phyloP scores from a whole-genome alignment of 139 green algal genomes.

The Chlorella ohadii region DNA sequence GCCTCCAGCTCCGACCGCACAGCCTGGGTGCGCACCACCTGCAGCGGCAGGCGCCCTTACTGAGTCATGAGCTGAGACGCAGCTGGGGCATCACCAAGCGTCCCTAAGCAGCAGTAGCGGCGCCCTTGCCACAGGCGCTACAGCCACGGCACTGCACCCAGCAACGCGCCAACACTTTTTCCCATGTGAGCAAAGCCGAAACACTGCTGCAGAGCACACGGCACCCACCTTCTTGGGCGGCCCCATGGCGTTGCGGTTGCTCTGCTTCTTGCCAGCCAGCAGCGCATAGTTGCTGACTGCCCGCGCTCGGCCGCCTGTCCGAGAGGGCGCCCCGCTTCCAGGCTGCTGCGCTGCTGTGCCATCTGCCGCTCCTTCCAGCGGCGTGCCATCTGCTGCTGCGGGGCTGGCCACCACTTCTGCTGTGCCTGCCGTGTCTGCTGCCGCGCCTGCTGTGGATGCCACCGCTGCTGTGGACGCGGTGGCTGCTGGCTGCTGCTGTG shows the following conservation, averaged over 20 bases:
- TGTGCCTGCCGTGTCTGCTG: conserved; percentile 1
- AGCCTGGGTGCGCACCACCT: not conserved
- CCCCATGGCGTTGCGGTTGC: not conserved
- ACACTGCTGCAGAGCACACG: no score
- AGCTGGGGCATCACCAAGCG: no score
- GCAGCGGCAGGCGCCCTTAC: no score
- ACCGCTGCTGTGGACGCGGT: no score
- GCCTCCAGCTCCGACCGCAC: conserved; percentile 5
- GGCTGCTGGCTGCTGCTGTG: not conserved
- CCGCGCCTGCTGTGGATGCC: not conserved
- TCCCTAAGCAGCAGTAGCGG: no score
- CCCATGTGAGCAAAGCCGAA: no score
- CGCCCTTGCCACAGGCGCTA: no score
- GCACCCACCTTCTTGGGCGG: conserved; percentile 35
- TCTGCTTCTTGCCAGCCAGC: conserved; percentile 50
- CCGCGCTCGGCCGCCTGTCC: not conserved
- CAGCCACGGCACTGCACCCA: no score
- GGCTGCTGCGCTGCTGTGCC: not conserved
- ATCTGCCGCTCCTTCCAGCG: not conserved
- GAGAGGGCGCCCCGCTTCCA: not conserved
- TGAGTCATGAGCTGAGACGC: no score
- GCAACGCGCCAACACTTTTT: no score
- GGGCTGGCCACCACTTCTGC: not conserved
- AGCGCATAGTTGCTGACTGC: conserved; percentile 55
- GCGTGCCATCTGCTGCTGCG: not conserved